Conservation (phyloP, 83 land plant genomes). For the Picea abies region DNA sequence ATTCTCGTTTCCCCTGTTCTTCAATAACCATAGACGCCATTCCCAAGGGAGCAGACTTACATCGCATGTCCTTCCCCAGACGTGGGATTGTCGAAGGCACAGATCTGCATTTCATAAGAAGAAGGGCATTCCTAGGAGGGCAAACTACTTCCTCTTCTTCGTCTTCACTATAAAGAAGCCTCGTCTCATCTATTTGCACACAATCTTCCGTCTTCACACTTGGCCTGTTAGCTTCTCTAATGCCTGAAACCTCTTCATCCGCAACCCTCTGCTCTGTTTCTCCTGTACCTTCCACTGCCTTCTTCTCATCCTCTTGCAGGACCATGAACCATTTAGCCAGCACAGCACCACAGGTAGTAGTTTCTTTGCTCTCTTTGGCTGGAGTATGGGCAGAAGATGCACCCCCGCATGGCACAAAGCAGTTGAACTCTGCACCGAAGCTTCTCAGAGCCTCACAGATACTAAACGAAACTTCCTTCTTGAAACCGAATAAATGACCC, state of each 20-base stretch:
- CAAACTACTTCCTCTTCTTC: constrained; percentile 23
- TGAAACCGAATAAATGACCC: constrained; percentile 37
- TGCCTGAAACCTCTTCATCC: constrained; percentile 17
- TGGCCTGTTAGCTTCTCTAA: not conserved
- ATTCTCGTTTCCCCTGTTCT: not conserved
- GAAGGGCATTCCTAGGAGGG: constrained; percentile 53
- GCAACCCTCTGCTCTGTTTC: constrained; percentile 13
- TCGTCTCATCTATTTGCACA: not conserved
- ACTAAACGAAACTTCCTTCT: constrained; percentile 37
- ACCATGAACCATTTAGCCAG: constrained; percentile 63
- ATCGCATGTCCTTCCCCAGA: constrained; percentile 25
- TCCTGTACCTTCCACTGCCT: constrained; percentile 17
- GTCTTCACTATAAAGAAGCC: constrained; percentile 2
- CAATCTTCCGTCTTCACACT: not conserved
- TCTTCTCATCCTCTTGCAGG: constrained; percentile 43
- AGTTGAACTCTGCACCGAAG: constrained; percentile 54
- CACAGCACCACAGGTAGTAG: constrained; percentile 48
- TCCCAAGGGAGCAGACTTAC: constrained; percentile 7
- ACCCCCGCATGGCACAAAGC: constrained; percentile 43
- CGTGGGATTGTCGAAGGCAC: constrained; percentile 64
- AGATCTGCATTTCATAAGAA: constrained; percentile 77
- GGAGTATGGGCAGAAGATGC: not conserved
- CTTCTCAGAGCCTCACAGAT: constrained; percentile 55
- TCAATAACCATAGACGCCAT: not conserved
- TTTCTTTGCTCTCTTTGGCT: constrained; percentile 28